Base-by-base conservation (phyloP, 768 basidiomycete genomes). In the Boletus reticuloceps region DNA sequence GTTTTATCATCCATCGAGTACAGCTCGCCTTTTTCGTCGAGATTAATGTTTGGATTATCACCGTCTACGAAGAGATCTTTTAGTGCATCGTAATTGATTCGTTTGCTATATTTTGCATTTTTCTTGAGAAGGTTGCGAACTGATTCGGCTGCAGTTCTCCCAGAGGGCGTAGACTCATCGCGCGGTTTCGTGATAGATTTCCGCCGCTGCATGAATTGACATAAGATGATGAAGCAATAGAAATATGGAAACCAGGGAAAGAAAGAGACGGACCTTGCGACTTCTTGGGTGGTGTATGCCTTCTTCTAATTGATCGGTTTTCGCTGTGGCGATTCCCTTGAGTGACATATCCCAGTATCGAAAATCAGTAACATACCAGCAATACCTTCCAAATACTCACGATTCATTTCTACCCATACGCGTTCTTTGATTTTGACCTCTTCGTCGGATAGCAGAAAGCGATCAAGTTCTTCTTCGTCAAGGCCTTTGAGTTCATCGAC, bases 341-440 rank as follows among this genome's bases (percentile, higher is more conserved):
- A 82, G 79, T 74, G 72, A 83, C 67, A 70, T 32, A 49, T 53
- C 53, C 9, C 16, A 9, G 37, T 25, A 45, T 19, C 47, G 48
- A 34, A 55, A 38, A n/a, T 39, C 16, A n/a, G 20, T 40, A 62
- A 55, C 59, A 38, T 55, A 63, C 92, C 89, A 50, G 93, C 94
- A 34, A 95, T 77, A 16, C 88, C 85, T 67, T 94, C 89, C 36
- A 98, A 74, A 69, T 96, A 98, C 32, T 97, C 94, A 61, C 81
- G 81, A 69, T 97, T 97, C 64, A 93, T 77, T 72, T 95, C 93
- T 46, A 95, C 92, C 94, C 94, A 98, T 2, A 97, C 83, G 12
- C 91, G 84, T 69, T 93, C 91, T 70, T 91, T 98, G 65, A 92
- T 78, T 67, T 77, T 84, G 5, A 91, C 87, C 70, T 96, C 94